Percentiles rank a stretch among this genome's conserved stretches.
Evolutionary conservation across 257 asterid species (phyloP).

Genomic region (Solanum paucissectum): DNA sequence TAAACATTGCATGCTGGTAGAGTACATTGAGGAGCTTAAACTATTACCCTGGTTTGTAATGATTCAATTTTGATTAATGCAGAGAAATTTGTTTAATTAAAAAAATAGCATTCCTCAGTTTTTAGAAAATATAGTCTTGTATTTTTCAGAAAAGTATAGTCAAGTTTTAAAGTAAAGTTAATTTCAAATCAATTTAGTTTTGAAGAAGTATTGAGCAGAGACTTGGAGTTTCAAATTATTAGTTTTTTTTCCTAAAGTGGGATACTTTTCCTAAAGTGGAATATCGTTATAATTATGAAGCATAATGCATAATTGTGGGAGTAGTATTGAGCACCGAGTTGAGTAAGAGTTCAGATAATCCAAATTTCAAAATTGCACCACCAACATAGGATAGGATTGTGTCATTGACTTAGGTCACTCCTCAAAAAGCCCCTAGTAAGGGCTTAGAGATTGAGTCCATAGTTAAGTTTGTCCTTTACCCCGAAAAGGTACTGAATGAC

Average conservation of each 20-base stretch:
- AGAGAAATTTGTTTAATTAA: no score
- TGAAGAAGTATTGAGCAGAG: background rate
- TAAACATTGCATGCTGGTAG: no score
- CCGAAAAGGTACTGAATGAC: background rate
- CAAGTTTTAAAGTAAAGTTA: no score
- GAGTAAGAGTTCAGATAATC: background rate
- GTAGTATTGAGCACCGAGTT: background rate
- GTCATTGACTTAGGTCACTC: background rate
- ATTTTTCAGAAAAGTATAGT: no score
- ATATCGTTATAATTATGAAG: no score
- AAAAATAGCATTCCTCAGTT: no score
- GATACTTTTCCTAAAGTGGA: background rate
- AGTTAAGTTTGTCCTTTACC: background rate
- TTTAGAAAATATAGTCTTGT: no score
- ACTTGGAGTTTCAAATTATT: background rate
- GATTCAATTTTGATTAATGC: no score
- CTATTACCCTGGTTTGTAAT: no score
- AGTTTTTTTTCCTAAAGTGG: background rate
- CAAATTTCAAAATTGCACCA: background rate
- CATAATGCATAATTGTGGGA: background rate
- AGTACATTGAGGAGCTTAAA: no score
- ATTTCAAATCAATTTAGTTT: no score
- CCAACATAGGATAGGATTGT: background rate
- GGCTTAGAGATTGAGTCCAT: no score
- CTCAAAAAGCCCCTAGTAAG: background rate